Base-by-base conservation (phyloP, 495 filamentous ascomycete genomes). In the Lasiosphaeria hispida region DNA sequence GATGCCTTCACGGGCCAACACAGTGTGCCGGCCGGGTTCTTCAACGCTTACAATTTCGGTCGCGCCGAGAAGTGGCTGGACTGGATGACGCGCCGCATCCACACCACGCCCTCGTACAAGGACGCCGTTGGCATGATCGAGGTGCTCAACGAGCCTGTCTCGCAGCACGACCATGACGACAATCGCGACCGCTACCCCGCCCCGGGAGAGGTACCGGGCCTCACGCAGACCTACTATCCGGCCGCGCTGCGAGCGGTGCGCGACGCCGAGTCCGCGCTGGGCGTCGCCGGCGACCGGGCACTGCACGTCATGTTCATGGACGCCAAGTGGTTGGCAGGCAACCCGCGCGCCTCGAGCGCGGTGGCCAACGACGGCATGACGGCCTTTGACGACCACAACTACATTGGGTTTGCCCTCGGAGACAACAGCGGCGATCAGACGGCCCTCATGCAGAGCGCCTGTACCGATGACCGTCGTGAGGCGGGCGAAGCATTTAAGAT, bases 231-330 rank as follows among this genome's bases (percentile, higher is more conserved):
- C 1, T 83, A 71, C 66, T 81, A 83, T 59, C 79, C 79, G 1
- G 71, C 68, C n/a, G 80, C 80, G 0, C 74, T 78, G 50, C 58
- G 62, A 63, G 72, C 75, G 34, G 83, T 85, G 53, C 80, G 81
- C 23, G 72, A 67, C 17, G 71, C 68, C 7, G 83, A 85, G 66
- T 37, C 53, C 7, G 62, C 63, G 4, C 68, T 81, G 3, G 63
- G 67, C 33, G 62, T 83, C 44, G 15, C 68, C 18, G 35, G 61
- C 7, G 66, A 72, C 57, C 65, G 78, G 52, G 72, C 72, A 43
- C 66, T 74, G 3, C 79, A 85, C 57, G 78, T 86, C 33, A 77
- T 85, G 58, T 80, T 79, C 69, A 85, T 85, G 83, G 72, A 78
- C 54, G 51, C 67, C 34, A 67, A 68, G 47, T 85, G 81, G 80